Evolutionary conservation across 176 grass and related monocot genomes (phyloP).

Genomic region (Eleusine coracana): DNA sequence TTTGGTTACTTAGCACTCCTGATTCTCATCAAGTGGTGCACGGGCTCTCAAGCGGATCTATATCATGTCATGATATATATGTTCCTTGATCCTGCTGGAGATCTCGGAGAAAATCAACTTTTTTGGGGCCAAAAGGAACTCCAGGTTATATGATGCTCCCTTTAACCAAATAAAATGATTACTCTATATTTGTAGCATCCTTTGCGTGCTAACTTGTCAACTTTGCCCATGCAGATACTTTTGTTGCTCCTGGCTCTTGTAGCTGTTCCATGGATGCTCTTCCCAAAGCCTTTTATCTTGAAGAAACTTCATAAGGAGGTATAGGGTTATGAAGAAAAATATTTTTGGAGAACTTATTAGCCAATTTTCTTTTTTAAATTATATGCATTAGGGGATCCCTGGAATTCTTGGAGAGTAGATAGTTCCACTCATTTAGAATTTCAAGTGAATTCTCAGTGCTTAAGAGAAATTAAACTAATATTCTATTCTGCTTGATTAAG

Average conservation of each 20-base stretch:
- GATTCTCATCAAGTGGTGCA: conserved; percentile 97
- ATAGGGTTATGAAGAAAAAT: conserved; percentile 33
- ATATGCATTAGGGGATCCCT: neutral
- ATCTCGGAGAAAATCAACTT: conserved; percentile 98
- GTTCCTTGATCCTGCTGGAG: conserved; percentile 88
- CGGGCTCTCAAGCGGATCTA: conserved; percentile 90
- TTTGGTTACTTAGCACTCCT: conserved; percentile 97
- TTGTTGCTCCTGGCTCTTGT: conserved; percentile 82
- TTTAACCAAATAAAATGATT: conserved; percentile 35
- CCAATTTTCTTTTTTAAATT: neutral
- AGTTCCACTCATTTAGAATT: neutral
- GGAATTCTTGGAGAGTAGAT: neutral
- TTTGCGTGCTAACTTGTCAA: conserved; percentile 32
- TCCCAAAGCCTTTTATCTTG: conserved; percentile 93
- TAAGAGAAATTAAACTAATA: conserved; percentile 8
- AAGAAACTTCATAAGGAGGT: conserved; percentile 94
- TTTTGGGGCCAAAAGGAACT: conserved; percentile 96
- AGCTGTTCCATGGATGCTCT: conserved; percentile 99
- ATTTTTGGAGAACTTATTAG: neutral
- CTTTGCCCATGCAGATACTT: conserved; percentile 64
- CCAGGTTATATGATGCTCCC: conserved; percentile 65
- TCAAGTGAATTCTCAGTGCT: conserved; percentile 7
- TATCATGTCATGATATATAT: conserved; percentile 99
- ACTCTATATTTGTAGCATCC: conserved; percentile 30
- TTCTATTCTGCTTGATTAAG: conserved; percentile 4